Evolutionary conservation across 345 rosid genomes (phyloP).

Genomic region (Eucalyptus albens): DNA sequence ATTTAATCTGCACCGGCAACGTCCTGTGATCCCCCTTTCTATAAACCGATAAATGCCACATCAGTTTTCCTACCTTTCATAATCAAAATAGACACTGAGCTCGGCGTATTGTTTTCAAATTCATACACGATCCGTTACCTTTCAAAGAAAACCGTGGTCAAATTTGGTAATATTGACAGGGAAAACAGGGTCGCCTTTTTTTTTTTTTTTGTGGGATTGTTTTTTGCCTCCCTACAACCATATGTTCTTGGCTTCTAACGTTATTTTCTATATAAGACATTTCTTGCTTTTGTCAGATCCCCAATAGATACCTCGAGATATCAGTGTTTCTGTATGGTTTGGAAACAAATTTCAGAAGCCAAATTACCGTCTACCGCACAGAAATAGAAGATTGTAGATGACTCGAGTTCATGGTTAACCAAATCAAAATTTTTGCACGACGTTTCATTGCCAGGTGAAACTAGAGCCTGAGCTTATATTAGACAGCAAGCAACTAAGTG

Average conservation of each 20-base stretch:
- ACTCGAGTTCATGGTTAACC: not conserved
- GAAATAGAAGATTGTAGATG: not conserved
- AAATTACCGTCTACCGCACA: not conserved
- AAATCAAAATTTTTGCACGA: not conserved
- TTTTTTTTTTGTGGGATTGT: not conserved
- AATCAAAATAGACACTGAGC: not conserved
- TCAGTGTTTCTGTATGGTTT: not conserved
- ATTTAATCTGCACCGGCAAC: not conserved
- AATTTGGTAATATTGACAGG: not conserved
- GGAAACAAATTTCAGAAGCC: not conserved
- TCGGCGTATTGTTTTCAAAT: not conserved
- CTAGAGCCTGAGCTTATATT: not conserved
- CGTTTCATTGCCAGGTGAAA: not conserved
- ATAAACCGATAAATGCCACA: not conserved
- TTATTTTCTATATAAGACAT: not conserved
- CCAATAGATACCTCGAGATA: not conserved
- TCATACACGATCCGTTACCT: not conserved
- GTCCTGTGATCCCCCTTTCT: not conserved
- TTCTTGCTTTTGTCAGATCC: not conserved
- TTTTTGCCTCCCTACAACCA: not conserved
- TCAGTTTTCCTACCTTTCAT: not conserved
- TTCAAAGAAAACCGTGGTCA: not conserved
- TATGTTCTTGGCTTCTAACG: not conserved
- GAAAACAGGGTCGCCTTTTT: not conserved
- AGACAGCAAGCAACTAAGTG: not conserved